phyloP scores from a whole-genome alignment of 257 asterid species.

The Ophiorrhiza pumila region DNA sequence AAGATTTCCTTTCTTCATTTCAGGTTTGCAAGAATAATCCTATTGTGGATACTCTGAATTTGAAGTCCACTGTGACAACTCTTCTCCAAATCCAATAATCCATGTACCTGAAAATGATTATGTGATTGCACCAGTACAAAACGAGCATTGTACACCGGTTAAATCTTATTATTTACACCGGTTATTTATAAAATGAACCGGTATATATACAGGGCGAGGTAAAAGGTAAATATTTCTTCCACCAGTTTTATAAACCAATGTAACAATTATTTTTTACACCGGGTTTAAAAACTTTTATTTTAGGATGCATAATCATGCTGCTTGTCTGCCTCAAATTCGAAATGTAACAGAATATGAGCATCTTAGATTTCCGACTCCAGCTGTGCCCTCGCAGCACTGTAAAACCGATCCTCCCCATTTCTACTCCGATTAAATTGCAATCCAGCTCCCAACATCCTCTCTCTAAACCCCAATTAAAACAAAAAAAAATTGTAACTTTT shows the following conservation, averaged over 20 bases:
- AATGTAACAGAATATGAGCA: constrained; percentile 17
- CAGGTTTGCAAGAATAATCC: constrained; percentile 26
- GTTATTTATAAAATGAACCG: too few species aligned
- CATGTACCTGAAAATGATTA: constrained; percentile 26
- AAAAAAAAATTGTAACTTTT: not conserved
- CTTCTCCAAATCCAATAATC: constrained; percentile 36
- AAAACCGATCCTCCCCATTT: constrained; percentile 80
- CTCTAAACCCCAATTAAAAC: constrained; percentile 26
- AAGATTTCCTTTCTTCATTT: constrained; percentile 55
- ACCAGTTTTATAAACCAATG: too few species aligned
- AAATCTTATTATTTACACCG: too few species aligned
- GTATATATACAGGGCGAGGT: too few species aligned
- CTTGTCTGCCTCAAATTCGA: constrained; percentile 36
- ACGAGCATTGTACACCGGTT: too few species aligned
- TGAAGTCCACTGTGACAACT: constrained; percentile 30
- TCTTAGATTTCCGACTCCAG: constrained; percentile 30
- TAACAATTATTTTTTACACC: too few species aligned
- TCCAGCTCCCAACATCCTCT: constrained; percentile 85
- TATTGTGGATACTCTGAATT: constrained; percentile 51
- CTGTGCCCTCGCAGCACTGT: constrained; percentile 74
- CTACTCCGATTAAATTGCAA: constrained; percentile 79
- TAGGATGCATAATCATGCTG: constrained; percentile 29
- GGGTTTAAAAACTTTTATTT: too few species aligned
- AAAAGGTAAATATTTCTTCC: too few species aligned
- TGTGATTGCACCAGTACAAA: too few species aligned